Base-by-base conservation (phyloP, 305 asterid genomes). In the Rubia occidens region DNA sequence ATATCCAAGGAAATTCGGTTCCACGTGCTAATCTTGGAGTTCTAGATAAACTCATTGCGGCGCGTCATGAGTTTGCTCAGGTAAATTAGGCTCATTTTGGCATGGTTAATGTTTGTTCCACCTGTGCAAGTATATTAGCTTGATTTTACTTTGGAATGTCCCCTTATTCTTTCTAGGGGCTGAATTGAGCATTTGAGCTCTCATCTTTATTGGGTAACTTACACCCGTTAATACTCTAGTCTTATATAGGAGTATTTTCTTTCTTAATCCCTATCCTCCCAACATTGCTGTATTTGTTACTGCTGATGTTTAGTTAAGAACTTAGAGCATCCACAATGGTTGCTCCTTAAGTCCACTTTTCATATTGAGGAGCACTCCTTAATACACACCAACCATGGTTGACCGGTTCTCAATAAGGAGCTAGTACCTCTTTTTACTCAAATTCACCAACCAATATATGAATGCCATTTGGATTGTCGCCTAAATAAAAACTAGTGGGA, bases 1-100 rank as follows among this genome's bases (percentile, higher is more conserved):
- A 91, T 78, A 67, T 85, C 65, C 75, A 77, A 44, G 96, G 97
- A 83, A 84, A 94, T 78, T 89, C 99, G 59, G 81, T 79, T 9
- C 96, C 99, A 59, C 85, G 69, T 53, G 96, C 90, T 75, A 91
- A 94, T 82, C 87, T 91, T 79, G 79, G 63, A 59, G 96, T 89
- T 72, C 96, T 94, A 71, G 94, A 94, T 77, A 89, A 87, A 79
- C 92, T 94, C 77, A 86, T 91, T 79, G 87, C 91, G 32, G 86
- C 96, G 40, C 95, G 99, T 66, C 96, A 91, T 67, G 96, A 94
- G 77, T 83, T 94, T 78, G 82, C 99, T 65, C 88, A 91, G 99
- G 97, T 94, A 77, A 81, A 77, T 51, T 29, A 53, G 40, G 7
- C 24, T 69, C 24, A n/a, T 60, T 13, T 64, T 76, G 60, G 53